These are phyloP conservation scores for Clarireedia monteithiana DNA, from an alignment of 2,329 filamentous ascomycete genomes.

Conservation along the genomic window DNA sequence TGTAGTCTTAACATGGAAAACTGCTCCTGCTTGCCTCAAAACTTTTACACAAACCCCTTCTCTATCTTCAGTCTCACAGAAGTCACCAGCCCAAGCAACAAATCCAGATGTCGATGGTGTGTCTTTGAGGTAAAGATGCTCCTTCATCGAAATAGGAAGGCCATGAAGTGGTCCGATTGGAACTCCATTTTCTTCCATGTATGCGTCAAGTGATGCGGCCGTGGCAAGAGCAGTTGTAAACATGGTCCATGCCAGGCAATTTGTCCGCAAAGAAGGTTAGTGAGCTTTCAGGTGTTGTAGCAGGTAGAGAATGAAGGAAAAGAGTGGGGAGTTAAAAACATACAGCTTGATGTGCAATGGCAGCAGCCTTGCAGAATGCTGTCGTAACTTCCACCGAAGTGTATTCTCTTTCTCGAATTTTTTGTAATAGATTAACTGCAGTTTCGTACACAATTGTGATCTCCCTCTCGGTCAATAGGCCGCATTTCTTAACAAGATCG, in stretches of 20 bases:
- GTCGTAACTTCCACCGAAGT: conserved; percentile 37
- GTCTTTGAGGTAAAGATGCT: conserved; percentile 40
- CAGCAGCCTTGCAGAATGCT: conserved; percentile 47
- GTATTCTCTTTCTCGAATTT: conserved; percentile 34
- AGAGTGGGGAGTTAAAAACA: neutral
- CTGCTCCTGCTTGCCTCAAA: conserved; percentile 38
- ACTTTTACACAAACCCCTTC: conserved; percentile 40
- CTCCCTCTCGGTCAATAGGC: neutral
- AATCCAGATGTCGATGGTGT: conserved; percentile 31
- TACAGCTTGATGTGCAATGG: conserved; percentile 48
- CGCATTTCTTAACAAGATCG: neutral
- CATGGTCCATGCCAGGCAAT: conserved; percentile 39
- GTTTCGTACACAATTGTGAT: conserved; percentile 23
- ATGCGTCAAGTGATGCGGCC: conserved; percentile 39
- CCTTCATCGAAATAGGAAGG: conserved; percentile 49
- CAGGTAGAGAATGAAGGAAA: no score
- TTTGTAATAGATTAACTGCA: conserved; percentile 22
- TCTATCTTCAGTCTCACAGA: conserved; percentile 33
- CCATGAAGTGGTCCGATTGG: conserved; percentile 55
- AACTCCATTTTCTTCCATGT: conserved; percentile 31
- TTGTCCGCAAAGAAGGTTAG: conserved; percentile 20
- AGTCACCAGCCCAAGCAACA: conserved; percentile 34
- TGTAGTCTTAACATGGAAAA: conserved; percentile 46
- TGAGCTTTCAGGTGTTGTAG: conserved; percentile 15
- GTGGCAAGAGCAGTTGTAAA: conserved; percentile 37